Evolutionary conservation across 1,139 yeast genomes (phyloP).

Genomic region (Zygosaccharomyces pseudobailii): DNA sequence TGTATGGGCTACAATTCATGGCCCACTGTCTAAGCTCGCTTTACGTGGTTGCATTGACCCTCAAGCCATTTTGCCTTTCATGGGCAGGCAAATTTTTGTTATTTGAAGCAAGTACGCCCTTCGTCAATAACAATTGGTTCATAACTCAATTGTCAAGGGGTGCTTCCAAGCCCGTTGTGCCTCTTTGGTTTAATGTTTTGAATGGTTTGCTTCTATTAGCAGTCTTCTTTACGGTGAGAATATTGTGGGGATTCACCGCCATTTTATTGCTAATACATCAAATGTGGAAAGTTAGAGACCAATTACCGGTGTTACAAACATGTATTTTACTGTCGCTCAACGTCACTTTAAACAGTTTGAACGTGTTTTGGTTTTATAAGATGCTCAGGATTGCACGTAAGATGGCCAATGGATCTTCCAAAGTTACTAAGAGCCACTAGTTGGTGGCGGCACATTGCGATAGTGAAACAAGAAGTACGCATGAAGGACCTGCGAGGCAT

Average conservation of each 20-base stretch:
- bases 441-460: neutral
- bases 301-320: conserved; percentile 44
- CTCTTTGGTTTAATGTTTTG: conserved; percentile 50
- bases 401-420: conserved; percentile 34
- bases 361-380: conserved; percentile 63
- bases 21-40: conserved; percentile 61
- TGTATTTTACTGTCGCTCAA: conserved; percentile 53
- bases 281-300: conserved; percentile 37
- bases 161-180: conserved; percentile 38
- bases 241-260: conserved; percentile 85
- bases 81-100: conserved; percentile 80
- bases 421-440: conserved; percentile 8
- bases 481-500: no score
- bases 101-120: conserved; percentile 91
- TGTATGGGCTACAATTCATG: conserved; percentile 79
- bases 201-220: conserved; percentile 71
- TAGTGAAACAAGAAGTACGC: neutral
- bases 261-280: conserved; percentile 37
- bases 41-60: conserved; percentile 54
- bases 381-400: conserved; percentile 74
- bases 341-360: conserved; percentile 58
- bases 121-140: conserved; percentile 90
- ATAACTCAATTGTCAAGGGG: conserved; percentile 66
- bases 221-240: conserved; percentile 72
- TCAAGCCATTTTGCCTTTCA: conserved; percentile 71